These are phyloP conservation scores for Diospyros lotus DNA, from an alignment of 148 eudicot species.

Conservation along the genomic window DNA sequence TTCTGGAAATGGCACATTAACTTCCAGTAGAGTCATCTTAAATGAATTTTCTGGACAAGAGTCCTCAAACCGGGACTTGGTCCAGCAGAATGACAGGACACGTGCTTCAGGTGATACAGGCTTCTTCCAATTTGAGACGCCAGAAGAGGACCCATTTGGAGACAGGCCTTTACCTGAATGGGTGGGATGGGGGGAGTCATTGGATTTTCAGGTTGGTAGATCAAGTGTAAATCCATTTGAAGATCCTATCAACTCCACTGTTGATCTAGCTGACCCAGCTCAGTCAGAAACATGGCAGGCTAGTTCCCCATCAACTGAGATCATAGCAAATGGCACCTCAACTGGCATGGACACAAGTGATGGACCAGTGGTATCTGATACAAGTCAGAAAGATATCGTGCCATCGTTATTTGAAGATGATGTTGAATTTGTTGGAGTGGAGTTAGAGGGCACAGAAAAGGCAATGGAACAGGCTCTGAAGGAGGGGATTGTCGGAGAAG, in stretches of 20 bases:
- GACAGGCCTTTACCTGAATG: conserved; percentile 71
- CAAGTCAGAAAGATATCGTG: conserved; percentile 34
- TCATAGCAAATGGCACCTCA: conserved; percentile 41
- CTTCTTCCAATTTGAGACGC: conserved; percentile 43
- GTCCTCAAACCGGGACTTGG: conserved; percentile 17
- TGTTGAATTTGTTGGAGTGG: conserved; percentile 97
- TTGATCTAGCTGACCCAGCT: conserved; percentile 19
- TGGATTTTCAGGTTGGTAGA: conserved; percentile 50
- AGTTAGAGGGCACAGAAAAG: conserved; percentile 83
- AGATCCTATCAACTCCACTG: conserved; percentile 27
- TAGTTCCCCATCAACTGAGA: conserved; percentile 1
- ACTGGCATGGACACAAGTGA: conserved; percentile 22
- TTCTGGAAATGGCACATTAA: conserved; percentile 28
- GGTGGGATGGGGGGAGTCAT: conserved; percentile 70
- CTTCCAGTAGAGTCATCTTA: conserved; percentile 18
- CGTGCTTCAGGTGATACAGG: conserved; percentile 31
- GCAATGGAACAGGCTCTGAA: conserved; percentile 96
- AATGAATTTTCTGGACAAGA: conserved; percentile 22
- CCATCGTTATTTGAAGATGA: conserved; percentile 94
- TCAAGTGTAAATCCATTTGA: conserved; percentile 67
- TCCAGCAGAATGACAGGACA: conserved; percentile 17
- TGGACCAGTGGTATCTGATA: conserved; percentile 23
- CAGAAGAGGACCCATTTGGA: conserved; percentile 37
- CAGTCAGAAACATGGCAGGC: conserved; percentile 17
- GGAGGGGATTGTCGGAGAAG: conserved; percentile 98